A percentile compares a stretch with the other conserved stretches of the same genome.
phyloP scores from a whole-genome alignment of 139 green algal genomes.

The Pycnococcus provasolii region DNA sequence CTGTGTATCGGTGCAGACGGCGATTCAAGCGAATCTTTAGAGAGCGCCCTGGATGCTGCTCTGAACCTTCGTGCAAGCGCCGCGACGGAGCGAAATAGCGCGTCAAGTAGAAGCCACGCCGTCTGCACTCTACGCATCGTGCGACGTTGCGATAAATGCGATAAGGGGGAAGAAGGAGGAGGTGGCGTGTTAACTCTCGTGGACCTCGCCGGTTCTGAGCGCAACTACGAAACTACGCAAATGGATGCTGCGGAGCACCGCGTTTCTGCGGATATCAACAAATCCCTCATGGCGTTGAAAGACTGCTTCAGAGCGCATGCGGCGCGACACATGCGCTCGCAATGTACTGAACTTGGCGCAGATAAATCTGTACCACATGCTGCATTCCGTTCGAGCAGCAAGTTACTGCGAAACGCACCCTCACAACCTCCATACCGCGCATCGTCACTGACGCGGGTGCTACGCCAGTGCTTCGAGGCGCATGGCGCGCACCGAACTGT shows the following conservation, averaged over 20 bases:
- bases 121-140: conserved; percentile 1
- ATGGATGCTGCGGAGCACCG: conserved; percentile 2
- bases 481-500: neutral
- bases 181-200: neutral
- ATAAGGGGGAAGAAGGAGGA: neutral
- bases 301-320: conserved; percentile 1
- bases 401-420: neutral
- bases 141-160: neutral
- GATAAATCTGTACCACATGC: too few species aligned
- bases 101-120: conserved; percentile 4
- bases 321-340: neutral
- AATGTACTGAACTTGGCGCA: too few species aligned
- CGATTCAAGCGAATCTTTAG: neutral
- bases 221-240: conserved; percentile 13
- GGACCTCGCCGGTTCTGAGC: conserved; percentile 11
- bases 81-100: conserved; percentile 1
- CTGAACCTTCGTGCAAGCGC: neutral
- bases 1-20: neutral
- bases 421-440: neutral
- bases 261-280: conserved; percentile 8
- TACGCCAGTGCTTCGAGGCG: conserved; percentile 1
- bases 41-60: neutral
- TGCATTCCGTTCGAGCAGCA: neutral
- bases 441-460: conserved; percentile 5
- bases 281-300: conserved; percentile 14